Evolutionary conservation across 305 asterid species (phyloP).

Genomic region (Fraxinus ornus): DNA sequence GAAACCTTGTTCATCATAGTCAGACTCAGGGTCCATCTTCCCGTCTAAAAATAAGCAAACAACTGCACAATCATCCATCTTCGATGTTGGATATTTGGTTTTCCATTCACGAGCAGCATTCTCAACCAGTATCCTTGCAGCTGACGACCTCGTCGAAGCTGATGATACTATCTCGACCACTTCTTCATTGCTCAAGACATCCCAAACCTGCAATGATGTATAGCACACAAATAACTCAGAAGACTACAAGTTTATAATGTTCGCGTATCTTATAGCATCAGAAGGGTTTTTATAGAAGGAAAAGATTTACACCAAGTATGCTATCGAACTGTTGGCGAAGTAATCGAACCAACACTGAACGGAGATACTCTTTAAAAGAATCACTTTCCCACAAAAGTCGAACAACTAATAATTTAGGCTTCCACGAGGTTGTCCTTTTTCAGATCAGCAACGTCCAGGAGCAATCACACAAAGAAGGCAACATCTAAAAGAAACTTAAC

Average conservation of each 20-base stretch:
- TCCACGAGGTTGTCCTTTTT: neutral
- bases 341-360: neutral
- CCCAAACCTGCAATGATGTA: constrained; percentile 67
- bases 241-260: neutral
- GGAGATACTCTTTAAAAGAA: neutral
- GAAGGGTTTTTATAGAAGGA: neutral
- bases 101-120: constrained; percentile 91
- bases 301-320: neutral
- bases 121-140: constrained; percentile 75
- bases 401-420: neutral
- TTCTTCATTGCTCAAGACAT: constrained; percentile 87
- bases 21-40: constrained; percentile 86
- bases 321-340: neutral
- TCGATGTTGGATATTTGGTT: constrained; percentile 82
- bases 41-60: constrained; percentile 85
- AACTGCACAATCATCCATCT: constrained; percentile 98
- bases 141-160: constrained; percentile 67
- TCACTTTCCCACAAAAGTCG: neutral
- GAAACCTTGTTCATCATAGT: constrained; percentile 68
- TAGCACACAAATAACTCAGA: neutral
- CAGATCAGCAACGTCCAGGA: neutral
- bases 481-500: neutral
- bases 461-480: neutral
- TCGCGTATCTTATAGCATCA: neutral
- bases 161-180: constrained; percentile 78